Evolutionary conservation across 331 rosid genomes (phyloP).

Genomic region (Phaseolus coccineus): DNA sequence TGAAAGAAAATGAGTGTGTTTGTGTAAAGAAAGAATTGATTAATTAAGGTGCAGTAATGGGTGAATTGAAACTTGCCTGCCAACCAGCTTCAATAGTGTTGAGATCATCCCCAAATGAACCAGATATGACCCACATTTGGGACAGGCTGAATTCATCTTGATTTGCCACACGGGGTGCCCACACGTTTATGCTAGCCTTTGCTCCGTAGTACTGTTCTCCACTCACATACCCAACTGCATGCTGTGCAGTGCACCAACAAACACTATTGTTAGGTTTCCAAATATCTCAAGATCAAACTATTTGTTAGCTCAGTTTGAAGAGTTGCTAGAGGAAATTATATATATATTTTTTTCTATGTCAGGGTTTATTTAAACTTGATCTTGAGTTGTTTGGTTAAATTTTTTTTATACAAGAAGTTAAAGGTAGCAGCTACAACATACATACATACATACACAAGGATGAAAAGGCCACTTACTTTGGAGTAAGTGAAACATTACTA

Average conservation of each 20-base stretch:
- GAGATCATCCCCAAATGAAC: conserved; percentile 92
- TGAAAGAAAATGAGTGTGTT: not conserved
- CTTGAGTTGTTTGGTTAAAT: conserved; percentile 9
- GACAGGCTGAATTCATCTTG: conserved; percentile 94
- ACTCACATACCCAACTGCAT: conserved; percentile 95
- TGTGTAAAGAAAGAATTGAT: not conserved
- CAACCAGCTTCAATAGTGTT: conserved; percentile 99
- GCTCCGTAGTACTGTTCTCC: conserved; percentile 92
- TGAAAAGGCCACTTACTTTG: conserved; percentile 34
- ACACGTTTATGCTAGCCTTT: conserved; percentile 91
- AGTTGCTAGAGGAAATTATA: not conserved
- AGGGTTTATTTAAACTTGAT: conserved; percentile 3
- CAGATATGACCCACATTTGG: conserved; percentile 97
- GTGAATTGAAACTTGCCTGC: conserved; percentile 69
- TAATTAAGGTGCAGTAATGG: conserved; percentile 28
- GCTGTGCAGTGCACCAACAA: conserved; percentile 55
- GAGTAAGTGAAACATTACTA: conserved; percentile 47
- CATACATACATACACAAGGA: not conserved
- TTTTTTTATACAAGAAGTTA: conserved; percentile 23
- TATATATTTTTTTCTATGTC: not conserved
- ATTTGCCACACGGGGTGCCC: conserved; percentile 82
- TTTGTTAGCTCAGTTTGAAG: conserved; percentile 17
- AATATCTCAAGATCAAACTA: too few species aligned
- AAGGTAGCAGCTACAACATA: conserved; percentile 27
- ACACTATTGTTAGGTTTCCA: not conserved